These are phyloP conservation scores for Coprinopsis marcescibilis DNA, from an alignment of 768 basidiomycete genomes.

Conservation along the genomic window DNA sequence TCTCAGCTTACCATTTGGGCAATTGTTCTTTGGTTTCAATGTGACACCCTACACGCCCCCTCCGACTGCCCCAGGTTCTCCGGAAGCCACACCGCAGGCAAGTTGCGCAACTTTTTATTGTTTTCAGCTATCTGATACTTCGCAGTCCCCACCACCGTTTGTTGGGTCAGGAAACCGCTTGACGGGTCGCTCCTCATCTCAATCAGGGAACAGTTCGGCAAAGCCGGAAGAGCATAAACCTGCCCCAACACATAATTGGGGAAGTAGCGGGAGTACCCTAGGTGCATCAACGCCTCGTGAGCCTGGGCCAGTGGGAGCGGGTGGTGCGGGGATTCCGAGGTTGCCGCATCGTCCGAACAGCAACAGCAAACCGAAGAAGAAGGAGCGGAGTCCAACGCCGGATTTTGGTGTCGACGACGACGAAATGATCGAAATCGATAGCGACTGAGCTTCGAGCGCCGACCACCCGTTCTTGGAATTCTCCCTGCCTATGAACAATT, in stretches of 20 bases:
- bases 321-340: constrained; percentile 47
- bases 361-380: constrained; percentile 30
- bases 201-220: constrained; percentile 17
- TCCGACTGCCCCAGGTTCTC: constrained; percentile 25
- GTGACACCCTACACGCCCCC: constrained; percentile 63
- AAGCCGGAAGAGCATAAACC: constrained; percentile 51
- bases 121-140: not conserved
- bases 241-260: constrained; percentile 32
- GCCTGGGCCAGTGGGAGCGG: constrained; percentile 44
- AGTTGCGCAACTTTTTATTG: constrained; percentile 2
- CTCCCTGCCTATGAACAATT: too few species aligned
- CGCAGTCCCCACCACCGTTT: constrained; percentile 46
- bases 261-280: constrained; percentile 46
- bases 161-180: constrained; percentile 64
- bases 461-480: too few species aligned
- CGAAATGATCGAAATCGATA: constrained; percentile 81
- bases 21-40: constrained; percentile 96
- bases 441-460: constrained; percentile 21
- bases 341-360: constrained; percentile 28
- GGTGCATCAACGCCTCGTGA: constrained; percentile 34
- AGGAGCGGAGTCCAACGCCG: constrained; percentile 61
- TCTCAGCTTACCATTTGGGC: constrained; percentile 85
- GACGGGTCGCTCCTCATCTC: constrained; percentile 39
- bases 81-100: constrained; percentile 27
- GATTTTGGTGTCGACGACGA: constrained; percentile 85